Conservation (phyloP, 352 stramenopile genomes). For the Globisporangium iwayamae region DNA sequence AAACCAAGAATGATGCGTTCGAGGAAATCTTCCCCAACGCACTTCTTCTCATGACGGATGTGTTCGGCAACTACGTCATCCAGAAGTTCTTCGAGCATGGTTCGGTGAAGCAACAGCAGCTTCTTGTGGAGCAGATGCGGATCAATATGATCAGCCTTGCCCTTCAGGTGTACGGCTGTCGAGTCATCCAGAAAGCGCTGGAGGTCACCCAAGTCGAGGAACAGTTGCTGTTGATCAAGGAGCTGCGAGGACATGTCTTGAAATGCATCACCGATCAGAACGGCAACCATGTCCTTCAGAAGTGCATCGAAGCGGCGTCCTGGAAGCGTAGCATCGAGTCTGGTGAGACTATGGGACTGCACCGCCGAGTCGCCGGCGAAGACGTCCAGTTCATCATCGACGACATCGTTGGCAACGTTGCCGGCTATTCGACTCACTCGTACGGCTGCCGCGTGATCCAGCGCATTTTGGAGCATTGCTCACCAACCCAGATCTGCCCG, state of each 20-base stretch:
- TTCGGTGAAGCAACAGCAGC: constrained; percentile 79
- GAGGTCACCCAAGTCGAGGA: constrained; percentile 71
- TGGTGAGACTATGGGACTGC: constrained; percentile 17
- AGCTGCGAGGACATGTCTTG: constrained; percentile 79
- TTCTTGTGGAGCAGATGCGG: constrained; percentile 85
- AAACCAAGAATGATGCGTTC: constrained; percentile 69
- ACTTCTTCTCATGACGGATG: constrained; percentile 86
- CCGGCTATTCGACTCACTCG: constrained; percentile 92
- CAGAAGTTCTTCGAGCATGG: constrained; percentile 98
- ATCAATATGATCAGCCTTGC: constrained; percentile 94
- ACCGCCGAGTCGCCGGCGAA: constrained; percentile 53
- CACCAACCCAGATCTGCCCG: constrained; percentile 86
- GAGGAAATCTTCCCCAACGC: constrained; percentile 80
- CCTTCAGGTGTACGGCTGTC: constrained; percentile 95
- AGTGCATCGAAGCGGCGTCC: constrained; percentile 93
- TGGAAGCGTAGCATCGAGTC: constrained; percentile 37
- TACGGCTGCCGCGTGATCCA: constrained; percentile 99
- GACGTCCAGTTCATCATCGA: constrained; percentile 98
- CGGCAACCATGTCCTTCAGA: constrained; percentile 99
- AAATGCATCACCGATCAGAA: constrained; percentile 97
- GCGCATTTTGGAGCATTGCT: constrained; percentile 95
- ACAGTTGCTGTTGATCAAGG: constrained; percentile 70
- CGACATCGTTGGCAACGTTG: constrained; percentile 91
- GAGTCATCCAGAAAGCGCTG: constrained; percentile 95
- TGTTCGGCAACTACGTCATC: constrained; percentile 99